Evolutionary conservation across 1,139 yeast genomes (phyloP).

Genomic region (Debaryomycetaceae sp.): DNA sequence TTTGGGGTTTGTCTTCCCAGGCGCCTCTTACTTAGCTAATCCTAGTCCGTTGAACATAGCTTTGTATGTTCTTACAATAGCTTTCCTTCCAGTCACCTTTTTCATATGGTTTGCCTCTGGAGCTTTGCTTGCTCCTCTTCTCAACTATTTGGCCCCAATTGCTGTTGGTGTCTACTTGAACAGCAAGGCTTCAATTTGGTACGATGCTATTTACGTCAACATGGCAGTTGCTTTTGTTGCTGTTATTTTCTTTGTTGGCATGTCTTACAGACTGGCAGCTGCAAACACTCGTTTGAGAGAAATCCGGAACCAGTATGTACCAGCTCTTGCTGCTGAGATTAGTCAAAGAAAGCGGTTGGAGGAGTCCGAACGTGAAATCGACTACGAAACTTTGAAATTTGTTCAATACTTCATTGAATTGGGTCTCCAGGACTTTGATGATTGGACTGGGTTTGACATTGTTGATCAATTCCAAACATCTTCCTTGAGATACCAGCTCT

Average conservation of each 20-base stretch:
- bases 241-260: not conserved
- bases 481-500: not conserved
- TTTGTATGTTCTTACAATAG: not conserved
- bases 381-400: constrained; percentile 3
- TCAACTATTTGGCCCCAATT: not conserved
- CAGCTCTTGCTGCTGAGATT: not conserved
- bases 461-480: constrained; percentile 5
- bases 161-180: not conserved
- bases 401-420: constrained; percentile 4
- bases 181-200: not conserved
- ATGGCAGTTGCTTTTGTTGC: not conserved
- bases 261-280: not conserved
- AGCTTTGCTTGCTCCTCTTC: not conserved
- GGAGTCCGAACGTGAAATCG: constrained; percentile 3
- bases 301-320: not conserved
- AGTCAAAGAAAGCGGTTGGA: not conserved
- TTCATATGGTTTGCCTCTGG: not conserved
- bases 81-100: not conserved
- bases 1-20: not conserved
- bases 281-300: not conserved
- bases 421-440: constrained; percentile 2
- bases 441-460: constrained; percentile 1
- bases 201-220: not conserved
- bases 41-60: not conserved
- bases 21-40: not conserved